These are phyloP conservation scores for Coleophoma cylindrospora DNA, from an alignment of 2,329 filamentous ascomycete genomes.

Conservation along the genomic window DNA sequence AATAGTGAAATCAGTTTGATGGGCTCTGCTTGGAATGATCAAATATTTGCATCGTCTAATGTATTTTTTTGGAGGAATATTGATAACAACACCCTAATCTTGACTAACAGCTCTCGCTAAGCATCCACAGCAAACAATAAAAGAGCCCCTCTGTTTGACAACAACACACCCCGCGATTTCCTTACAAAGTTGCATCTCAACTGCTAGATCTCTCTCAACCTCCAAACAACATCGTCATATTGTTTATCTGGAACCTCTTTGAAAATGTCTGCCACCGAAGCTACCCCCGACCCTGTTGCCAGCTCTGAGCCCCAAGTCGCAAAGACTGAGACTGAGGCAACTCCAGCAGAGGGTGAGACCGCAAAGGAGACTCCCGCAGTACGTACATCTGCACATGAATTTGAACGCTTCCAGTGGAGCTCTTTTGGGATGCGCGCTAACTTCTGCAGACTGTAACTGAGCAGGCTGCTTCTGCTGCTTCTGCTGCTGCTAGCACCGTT, in stretches of 20 bases:
- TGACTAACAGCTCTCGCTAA: too few relatives aligned
- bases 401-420: conserved; percentile 2
- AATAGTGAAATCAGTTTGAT: too few relatives aligned
- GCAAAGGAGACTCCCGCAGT: conserved; percentile 16
- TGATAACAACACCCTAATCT: too few relatives aligned
- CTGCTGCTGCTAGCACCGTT: conserved; percentile 33
- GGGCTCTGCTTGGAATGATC: too few relatives aligned
- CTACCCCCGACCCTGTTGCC: conserved; percentile 32
- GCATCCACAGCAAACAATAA: neutral
- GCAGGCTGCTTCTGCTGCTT: conserved; percentile 28
- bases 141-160: neutral
- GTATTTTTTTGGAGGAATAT: too few relatives aligned
- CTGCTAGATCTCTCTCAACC: neutral
- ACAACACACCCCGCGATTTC: conserved; percentile 1
- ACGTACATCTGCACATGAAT: conserved; percentile 6
- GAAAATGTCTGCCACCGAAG: conserved; percentile 3
- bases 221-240: too few relatives aligned
- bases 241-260: too few relatives aligned
- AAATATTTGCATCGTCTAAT: too few relatives aligned
- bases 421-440: neutral
- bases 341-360: conserved; percentile 24
- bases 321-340: conserved; percentile 37
- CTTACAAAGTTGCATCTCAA: neutral
- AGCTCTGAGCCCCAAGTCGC: conserved; percentile 30
- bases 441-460: conserved; percentile 23